phyloP scores from a whole-genome alignment of 2,329 filamentous ascomycete genomes.

The Diaporthe citriasiana region DNA sequence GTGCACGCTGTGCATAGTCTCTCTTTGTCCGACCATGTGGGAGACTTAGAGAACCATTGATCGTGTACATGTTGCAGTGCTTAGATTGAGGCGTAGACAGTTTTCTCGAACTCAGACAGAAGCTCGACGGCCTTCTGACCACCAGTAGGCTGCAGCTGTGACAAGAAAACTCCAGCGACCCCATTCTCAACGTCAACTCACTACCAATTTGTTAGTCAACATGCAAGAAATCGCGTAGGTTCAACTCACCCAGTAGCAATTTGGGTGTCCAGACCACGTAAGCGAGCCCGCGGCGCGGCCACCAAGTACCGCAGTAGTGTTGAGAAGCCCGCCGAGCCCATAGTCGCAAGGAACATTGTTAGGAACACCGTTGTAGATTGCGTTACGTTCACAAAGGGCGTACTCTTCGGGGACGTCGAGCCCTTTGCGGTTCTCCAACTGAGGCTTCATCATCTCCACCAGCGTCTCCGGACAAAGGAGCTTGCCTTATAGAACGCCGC shows the following conservation, averaged over 20 bases:
- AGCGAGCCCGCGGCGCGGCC: not conserved
- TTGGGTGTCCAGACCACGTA: not conserved
- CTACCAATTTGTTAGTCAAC: not conserved
- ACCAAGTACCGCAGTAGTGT: not conserved
- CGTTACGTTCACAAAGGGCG: not conserved
- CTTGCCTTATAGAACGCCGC: not conserved
- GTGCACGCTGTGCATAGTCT: not conserved
- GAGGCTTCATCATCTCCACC: not conserved
- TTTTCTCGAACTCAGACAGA: not conserved
- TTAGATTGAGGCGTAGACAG: not conserved
- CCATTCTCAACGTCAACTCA: not conserved
- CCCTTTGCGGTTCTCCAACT: not conserved
- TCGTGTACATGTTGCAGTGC: not conserved
- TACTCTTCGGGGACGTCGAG: not conserved
- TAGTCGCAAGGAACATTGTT: not conserved
- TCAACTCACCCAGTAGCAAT: not conserved
- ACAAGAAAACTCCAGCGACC: not conserved
- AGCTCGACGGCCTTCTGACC: not conserved
- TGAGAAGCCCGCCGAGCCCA: not conserved
- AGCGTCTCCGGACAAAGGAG: not conserved
- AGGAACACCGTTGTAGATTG: not conserved
- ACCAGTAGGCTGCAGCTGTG: not conserved
- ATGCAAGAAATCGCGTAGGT: not conserved
- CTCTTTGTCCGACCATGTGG: too few species aligned
- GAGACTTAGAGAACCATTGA: too few species aligned